Percentiles rank a stretch among this genome's conserved stretches.
These are phyloP conservation scores for Psilocybe tampanensis DNA, from an alignment of 768 basidiomycete species.

Conservation along the genomic window DNA sequence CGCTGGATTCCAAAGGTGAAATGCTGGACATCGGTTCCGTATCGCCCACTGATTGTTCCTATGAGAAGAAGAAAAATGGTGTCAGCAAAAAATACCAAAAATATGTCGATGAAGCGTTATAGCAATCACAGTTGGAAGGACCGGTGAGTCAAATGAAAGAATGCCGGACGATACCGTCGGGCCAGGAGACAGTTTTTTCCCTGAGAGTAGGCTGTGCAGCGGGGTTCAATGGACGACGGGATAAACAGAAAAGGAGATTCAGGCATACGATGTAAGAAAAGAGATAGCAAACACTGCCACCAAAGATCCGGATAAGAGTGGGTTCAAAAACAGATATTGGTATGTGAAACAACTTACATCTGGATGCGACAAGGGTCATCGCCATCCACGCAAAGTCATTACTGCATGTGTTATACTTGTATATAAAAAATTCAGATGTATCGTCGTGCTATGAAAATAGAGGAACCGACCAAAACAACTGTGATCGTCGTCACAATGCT, in stretches of 20 bases:
- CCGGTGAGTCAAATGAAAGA: neutral
- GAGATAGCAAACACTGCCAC: neutral
- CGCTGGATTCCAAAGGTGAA: too few relatives aligned
- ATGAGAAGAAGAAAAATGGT: too few relatives aligned
- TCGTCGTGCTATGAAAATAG: neutral
- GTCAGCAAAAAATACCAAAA: too few relatives aligned
- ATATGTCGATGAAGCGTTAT: neutral
- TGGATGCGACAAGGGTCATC: neutral
- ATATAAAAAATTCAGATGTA: neutral
- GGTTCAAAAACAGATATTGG: neutral
- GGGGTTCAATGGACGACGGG: neutral
- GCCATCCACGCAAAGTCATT: neutral
- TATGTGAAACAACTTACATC: neutral
- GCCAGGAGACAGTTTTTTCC: neutral
- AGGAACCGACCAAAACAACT: neutral
- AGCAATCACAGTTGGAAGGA: neutral
- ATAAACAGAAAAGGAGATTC: neutral
- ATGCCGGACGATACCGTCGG: neutral
- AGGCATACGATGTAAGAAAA: neutral
- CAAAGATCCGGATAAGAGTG: neutral
- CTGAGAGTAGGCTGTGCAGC: neutral
- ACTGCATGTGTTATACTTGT: neutral
- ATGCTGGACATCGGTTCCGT: too few relatives aligned
- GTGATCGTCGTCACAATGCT: neutral
- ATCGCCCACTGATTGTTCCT: too few relatives aligned